Percentiles rank a stretch among this genome's conserved stretches.
These are phyloP conservation scores for Epichloe brachyelytri DNA, from an alignment of 2,329 filamentous ascomycete species.

Conservation along the genomic window DNA sequence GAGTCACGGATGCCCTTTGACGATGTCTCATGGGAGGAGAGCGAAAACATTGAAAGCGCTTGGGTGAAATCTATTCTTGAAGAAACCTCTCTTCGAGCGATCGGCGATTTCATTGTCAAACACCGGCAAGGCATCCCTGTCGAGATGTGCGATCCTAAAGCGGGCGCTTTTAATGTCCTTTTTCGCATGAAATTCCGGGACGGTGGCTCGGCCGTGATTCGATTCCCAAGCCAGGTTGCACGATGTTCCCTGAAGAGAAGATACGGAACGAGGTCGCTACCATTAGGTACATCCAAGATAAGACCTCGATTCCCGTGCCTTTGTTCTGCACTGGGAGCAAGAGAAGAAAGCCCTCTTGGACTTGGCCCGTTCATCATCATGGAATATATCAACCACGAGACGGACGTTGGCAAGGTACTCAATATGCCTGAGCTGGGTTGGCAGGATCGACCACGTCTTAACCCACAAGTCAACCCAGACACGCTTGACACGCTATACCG, in stretches of 20 bases:
- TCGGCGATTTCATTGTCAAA: conserved; percentile 1
- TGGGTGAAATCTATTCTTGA: too few relatives aligned
- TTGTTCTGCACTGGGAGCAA: conserved; percentile 7
- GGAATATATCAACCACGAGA: conserved; percentile 7
- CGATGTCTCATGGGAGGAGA: too few relatives aligned
- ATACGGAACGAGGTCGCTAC: conserved; percentile 7
- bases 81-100: too few relatives aligned
- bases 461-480: background rate
- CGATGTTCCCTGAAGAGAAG: conserved; percentile 8
- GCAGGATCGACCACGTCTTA: too few relatives aligned
- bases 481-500: conserved; percentile 1
- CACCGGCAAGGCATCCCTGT: conserved; percentile 1
- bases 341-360: conserved; percentile 6
- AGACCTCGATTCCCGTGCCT: conserved; percentile 6
- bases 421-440: too few relatives aligned
- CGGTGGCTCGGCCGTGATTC: conserved; percentile 3
- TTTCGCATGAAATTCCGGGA: conserved; percentile 7
- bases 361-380: conserved; percentile 8
- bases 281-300: conserved; percentile 6
- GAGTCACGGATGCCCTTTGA: too few relatives aligned
- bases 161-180: conserved; percentile 2
- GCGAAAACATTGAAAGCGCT: too few relatives aligned
- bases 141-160: conserved; percentile 2
- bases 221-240: conserved; percentile 5
- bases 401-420: background rate